Percentiles rank a stretch among this genome's conserved stretches.
These are phyloP conservation scores for Plasmodium gaboni DNA, from an alignment of 169 alveolate genomes.

Conservation along the genomic window DNA sequence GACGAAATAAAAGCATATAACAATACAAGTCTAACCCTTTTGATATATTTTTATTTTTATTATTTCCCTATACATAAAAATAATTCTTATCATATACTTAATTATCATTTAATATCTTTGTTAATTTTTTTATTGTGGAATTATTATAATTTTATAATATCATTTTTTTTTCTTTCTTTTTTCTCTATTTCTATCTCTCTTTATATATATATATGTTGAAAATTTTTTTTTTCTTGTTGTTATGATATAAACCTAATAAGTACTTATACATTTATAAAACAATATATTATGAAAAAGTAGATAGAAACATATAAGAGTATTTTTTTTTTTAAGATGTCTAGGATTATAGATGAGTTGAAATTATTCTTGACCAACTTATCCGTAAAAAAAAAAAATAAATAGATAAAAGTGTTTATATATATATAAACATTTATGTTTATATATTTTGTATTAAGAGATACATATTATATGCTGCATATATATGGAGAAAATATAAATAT, in stretches of 20 bases:
- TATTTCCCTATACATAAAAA: no score
- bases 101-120: no score
- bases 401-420: background rate
- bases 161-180: constrained; percentile 2
- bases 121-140: no score
- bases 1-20: no score
- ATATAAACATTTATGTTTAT: background rate
- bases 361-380: constrained; percentile 56
- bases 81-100: no score
- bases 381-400: constrained; percentile 3
- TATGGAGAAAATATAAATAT: background rate
- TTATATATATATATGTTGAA: background rate
- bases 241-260: background rate
- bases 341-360: constrained; percentile 56
- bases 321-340: constrained; percentile 38
- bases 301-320: no score
- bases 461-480: background rate
- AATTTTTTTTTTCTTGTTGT: constrained; percentile 1
- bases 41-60: no score
- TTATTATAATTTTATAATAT: no score
- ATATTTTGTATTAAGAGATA: background rate
- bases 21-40: no score
- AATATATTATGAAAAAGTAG: no score
- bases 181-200: background rate
- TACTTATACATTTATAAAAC: background rate